Evolutionary conservation across 208 protist species (phyloP).

Genomic region (Acanthamoeba sp.): DNA sequence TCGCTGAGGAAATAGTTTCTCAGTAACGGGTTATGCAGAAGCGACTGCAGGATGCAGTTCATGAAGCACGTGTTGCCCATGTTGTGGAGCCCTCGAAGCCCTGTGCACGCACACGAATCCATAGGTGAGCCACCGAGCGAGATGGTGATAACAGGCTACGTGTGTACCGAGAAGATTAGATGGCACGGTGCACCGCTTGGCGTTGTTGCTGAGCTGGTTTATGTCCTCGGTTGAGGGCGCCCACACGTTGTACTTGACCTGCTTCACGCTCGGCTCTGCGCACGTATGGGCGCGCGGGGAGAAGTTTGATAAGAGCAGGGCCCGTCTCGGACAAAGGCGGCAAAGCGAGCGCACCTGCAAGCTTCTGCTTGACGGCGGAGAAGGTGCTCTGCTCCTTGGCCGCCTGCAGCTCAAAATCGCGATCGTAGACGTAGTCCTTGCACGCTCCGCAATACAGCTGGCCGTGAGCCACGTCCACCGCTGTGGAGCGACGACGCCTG

Average conservation of each 20-base stretch:
- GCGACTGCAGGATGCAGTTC: constrained; percentile 90
- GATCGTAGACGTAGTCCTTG: constrained; percentile 85
- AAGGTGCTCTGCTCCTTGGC: background rate
- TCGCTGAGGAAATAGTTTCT: constrained; percentile 90
- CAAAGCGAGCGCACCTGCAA: background rate
- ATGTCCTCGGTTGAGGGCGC: constrained; percentile 66
- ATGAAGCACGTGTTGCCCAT: constrained; percentile 93
- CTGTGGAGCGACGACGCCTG: constrained; percentile 10
- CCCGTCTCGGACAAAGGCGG: background rate
- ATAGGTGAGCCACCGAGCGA: too few relatives aligned
- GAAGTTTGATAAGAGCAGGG: too few relatives aligned
- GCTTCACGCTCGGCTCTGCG: constrained; percentile 63
- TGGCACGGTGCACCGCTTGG: background rate
- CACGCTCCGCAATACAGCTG: constrained; percentile 82
- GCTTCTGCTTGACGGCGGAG: background rate
- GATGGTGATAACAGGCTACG: too few relatives aligned
- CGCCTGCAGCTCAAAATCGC: constrained; percentile 68
- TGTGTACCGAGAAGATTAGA: too few relatives aligned
- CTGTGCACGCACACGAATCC: too few relatives aligned
- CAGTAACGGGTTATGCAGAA: constrained; percentile 89
- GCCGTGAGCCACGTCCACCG: constrained; percentile 74
- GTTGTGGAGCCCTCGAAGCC: constrained; percentile 90
- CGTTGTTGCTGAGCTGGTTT: background rate
- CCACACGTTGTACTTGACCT: constrained; percentile 77
- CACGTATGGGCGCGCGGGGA: too few relatives aligned